Evolutionary conservation across 78 protist species (phyloP).

Genomic region (Dictyostelium brefeldianum): DNA sequence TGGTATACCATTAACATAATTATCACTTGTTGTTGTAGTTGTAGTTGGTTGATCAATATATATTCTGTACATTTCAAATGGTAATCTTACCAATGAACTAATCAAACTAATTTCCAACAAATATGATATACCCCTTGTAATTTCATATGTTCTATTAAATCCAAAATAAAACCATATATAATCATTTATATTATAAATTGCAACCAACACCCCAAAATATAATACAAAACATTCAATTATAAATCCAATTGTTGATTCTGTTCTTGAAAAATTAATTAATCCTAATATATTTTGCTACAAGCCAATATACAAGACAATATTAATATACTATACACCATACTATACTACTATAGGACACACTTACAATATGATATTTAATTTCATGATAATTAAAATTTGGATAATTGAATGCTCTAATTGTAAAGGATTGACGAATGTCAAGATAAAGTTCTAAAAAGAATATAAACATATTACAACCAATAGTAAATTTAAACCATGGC

Average conservation of each 20-base stretch:
- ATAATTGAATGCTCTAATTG: slow-evolving; percentile 31
- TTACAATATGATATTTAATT: slow-evolving; percentile 62
- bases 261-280: slow-evolving; percentile 65
- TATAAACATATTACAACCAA: slow-evolving; percentile 62
- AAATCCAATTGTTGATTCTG: slow-evolving; percentile 78
- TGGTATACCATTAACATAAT: not conserved
- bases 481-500: slow-evolving; percentile 62
- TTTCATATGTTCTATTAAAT: not conserved
- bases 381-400: slow-evolving; percentile 48
- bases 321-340: too few species aligned
- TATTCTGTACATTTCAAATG: slow-evolving; percentile 69
- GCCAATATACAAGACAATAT: too few species aligned
- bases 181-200: slow-evolving; percentile 21
- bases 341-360: not conserved
- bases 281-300: slow-evolving; percentile 73
- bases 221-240: slow-evolving; percentile 65
- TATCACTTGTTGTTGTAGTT: not conserved
- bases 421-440: slow-evolving; percentile 69
- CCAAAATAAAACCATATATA: slow-evolving; percentile 25
- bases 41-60: slow-evolving; percentile 29
- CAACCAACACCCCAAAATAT: slow-evolving; percentile 22
- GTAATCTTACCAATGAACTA: slow-evolving; percentile 64
- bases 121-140: slow-evolving; percentile 64
- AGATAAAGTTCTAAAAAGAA: slow-evolving; percentile 69
- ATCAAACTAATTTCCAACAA: slow-evolving; percentile 48